Evolutionary conservation across 257 asterid species (phyloP).

Genomic region (Petunia secreta): DNA sequence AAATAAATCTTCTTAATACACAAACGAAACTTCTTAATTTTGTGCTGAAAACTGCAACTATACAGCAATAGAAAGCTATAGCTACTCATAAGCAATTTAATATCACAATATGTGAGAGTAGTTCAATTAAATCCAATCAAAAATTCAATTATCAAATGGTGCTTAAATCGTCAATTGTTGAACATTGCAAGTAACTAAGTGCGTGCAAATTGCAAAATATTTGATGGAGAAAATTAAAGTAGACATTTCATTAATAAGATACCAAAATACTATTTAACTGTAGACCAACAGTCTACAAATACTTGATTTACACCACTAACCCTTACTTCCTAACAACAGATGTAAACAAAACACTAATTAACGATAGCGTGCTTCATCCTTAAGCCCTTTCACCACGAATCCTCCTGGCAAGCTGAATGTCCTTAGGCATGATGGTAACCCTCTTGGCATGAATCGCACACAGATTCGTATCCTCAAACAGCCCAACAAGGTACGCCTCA

Average conservation of each 20-base stretch:
- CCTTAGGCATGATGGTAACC: slow-evolving; percentile 77
- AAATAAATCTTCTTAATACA: too few species aligned
- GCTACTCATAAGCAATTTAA: too few species aligned
- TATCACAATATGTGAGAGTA: too few species aligned
- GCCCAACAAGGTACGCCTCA: slow-evolving; percentile 64
- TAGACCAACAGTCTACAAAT: not conserved
- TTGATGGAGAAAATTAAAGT: not conserved
- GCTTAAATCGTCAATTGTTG: not conserved
- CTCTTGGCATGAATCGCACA: slow-evolving; percentile 76
- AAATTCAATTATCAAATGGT: not conserved
- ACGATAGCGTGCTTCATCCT: not conserved
- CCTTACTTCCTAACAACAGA: too few species aligned
- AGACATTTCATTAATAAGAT: not conserved
- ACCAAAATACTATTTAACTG: not conserved
- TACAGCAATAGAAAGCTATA: too few species aligned
- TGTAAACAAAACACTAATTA: not conserved
- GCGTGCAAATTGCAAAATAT: not conserved
- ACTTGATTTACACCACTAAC: not conserved
- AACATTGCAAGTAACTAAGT: too few species aligned
- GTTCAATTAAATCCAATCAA: not conserved
- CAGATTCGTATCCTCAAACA: slow-evolving; percentile 69
- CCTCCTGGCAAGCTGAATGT: slow-evolving; percentile 69
- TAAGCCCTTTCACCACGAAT: slow-evolving; percentile 71
- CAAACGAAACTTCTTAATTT: too few species aligned
- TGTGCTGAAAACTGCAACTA: too few species aligned